Evolutionary conservation across 371 early-diverging fungal species (phyloP).

Genomic region (Rhizopus delemar): DNA sequence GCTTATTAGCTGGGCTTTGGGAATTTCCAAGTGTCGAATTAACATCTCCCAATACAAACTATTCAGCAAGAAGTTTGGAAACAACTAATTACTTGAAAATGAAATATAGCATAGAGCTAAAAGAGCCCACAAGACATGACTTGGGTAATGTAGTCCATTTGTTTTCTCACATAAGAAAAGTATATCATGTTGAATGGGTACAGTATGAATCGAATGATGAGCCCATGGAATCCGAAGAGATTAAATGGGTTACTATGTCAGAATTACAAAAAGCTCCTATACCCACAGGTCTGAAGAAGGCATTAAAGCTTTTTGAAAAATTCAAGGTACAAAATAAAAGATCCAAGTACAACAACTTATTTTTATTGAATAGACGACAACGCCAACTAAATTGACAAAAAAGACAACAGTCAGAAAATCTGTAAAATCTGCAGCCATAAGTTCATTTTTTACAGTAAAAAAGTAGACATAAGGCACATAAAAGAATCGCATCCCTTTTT

Average conservation of each 20-base stretch:
- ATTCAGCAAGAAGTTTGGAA: conserved; percentile 38
- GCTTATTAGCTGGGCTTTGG: conserved; percentile 81
- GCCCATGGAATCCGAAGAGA: conserved; percentile 9
- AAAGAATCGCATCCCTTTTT: not conserved
- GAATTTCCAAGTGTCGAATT: conserved; percentile 72
- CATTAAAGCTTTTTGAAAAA: conserved; percentile 57
- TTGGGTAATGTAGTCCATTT: conserved; percentile 66
- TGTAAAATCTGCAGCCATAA: conserved; percentile 16
- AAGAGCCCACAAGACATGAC: conserved; percentile 33
- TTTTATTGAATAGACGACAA: conserved; percentile 7
- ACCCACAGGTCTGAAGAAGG: conserved; percentile 71
- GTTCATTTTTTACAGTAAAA: conserved; percentile 15
- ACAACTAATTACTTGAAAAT: conserved; percentile 33
- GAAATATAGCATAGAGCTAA: conserved; percentile 27
- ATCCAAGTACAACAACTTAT: not conserved
- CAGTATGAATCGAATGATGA: conserved; percentile 19
- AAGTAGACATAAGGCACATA: not conserved
- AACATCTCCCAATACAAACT: conserved; percentile 30
- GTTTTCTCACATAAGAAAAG: conserved; percentile 73
- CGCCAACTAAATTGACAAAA: conserved; percentile 3
- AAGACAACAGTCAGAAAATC: conserved; percentile 14
- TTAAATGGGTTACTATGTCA: conserved; percentile 54
- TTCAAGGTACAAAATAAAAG: conserved; percentile 17
- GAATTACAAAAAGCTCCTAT: conserved; percentile 62
- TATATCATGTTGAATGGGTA: conserved; percentile 62